Evolutionary conservation across 352 stramenopile species (phyloP), one percentile per base, ranked within the genome.

Genomic region (Phytophthora nicotianae): DNA sequence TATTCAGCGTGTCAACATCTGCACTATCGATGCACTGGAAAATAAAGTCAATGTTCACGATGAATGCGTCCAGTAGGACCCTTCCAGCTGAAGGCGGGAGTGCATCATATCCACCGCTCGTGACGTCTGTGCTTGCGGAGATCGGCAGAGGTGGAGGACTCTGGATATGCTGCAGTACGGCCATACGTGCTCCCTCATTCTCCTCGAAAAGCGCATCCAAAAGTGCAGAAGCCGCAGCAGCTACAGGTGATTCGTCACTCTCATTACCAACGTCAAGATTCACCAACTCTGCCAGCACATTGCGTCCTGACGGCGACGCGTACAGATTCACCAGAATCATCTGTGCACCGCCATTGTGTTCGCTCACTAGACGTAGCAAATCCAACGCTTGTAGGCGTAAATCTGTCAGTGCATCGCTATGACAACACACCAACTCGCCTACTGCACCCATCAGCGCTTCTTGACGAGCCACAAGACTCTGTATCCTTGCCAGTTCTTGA

Each of bases 241-340:
- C 70, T 20, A 93, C 70, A 11, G 80, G 75, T 1, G 79, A 86
- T 17, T 91, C 82, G 20, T 91, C 82, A 47, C 78, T 74, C 43
- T 65, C 62, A 29, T 69, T 72, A 0, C 70, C 58, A 27, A 86
- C 70, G 47, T 93, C 85, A 10, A 91, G 52, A 20, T 76, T 67
- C 37, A 91, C 56, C 8, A 89, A 64, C 26, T 86, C 79, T 0
- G 82, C 76, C 1, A 91, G 63, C 11, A 93, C 59, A 43, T 74
- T 89, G 16, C 58, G 67, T 7, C 60, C 68, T 4, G 74, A 86
- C 8, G 75, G 75, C 1, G 57, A 50, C 13, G 83, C 77, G 38
- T 78, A 70, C 38, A 91, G 26, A 19, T 87, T 86, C 1, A 91
- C 69, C 14, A 91, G 50, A n/a, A 90, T 83, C 57, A 91, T 83